A percentile compares a stretch with the other conserved stretches of the same genome.
Evolutionary conservation across 441 rosid species (phyloP).

Genomic region (Gossypium lobatum): DNA sequence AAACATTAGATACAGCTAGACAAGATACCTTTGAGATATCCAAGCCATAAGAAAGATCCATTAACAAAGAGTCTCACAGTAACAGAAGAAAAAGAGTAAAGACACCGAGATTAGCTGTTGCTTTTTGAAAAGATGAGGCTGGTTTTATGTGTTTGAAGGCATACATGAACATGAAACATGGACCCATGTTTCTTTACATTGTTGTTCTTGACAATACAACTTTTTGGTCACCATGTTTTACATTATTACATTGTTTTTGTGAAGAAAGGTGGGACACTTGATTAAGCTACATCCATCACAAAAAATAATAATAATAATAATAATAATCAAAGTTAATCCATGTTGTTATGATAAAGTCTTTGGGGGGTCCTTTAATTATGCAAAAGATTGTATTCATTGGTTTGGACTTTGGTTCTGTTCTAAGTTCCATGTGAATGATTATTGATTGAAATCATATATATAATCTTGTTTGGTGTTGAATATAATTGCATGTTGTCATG

Average conservation of each 20-base stretch:
- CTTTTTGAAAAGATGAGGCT: background rate
- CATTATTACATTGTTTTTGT: background rate
- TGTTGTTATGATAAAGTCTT: background rate
- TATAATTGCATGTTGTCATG: background rate
- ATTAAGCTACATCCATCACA: background rate
- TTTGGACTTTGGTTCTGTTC: constrained; percentile 7
- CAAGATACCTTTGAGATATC: background rate
- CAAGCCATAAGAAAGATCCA: constrained; percentile 3
- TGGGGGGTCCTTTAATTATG: background rate
- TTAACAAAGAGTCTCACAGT: background rate
- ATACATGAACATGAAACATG: background rate
- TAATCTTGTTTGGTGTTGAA: background rate
- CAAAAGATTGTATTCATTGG: constrained; percentile 4
- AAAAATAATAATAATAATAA: background rate
- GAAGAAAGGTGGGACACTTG: constrained; percentile 7
- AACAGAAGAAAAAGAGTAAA: background rate
- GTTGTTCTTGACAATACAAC: background rate
- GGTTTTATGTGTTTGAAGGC: constrained; percentile 3
- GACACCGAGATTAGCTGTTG: constrained; percentile 10
- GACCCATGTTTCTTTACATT: background rate
- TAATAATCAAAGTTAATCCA: background rate
- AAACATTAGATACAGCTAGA: background rate
- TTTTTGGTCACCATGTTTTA: background rate
- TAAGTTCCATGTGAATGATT: background rate
- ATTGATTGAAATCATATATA: background rate